Evolutionary conservation across 192 early-diverging fungal species (phyloP).

Genomic region (Gonapodya prolifera): DNA sequence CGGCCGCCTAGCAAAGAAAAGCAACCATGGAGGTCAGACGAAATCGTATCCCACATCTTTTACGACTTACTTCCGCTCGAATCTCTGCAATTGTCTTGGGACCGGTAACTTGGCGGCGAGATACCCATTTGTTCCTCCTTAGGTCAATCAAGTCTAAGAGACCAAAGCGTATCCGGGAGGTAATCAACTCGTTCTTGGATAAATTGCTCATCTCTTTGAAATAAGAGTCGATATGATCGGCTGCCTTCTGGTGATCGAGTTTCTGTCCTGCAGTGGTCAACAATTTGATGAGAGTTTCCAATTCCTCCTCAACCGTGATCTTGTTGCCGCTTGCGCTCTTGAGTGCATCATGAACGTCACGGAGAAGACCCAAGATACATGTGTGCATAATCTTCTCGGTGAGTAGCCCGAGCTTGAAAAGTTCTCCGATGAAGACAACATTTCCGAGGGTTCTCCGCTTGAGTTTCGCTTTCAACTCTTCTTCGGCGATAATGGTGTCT

Average conservation of each 20-base stretch:
- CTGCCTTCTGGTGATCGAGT: slow-evolving; percentile 52
- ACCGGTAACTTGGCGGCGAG: slow-evolving; percentile 43
- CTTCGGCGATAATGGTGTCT: slow-evolving; percentile 38
- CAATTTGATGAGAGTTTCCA: slow-evolving; percentile 85
- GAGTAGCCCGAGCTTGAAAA: slow-evolving; percentile 82
- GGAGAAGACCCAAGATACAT: slow-evolving; percentile 72
- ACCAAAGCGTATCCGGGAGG: slow-evolving; percentile 89
- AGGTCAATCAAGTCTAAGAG: slow-evolving; percentile 78
- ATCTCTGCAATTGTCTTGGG: slow-evolving; percentile 91
- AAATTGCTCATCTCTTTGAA: slow-evolving; percentile 74
- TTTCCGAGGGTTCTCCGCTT: slow-evolving; percentile 92
- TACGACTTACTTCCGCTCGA: slow-evolving; percentile 56
- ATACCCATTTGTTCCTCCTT: slow-evolving; percentile 64
- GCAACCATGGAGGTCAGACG: not conserved
- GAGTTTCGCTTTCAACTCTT: slow-evolving; percentile 71
- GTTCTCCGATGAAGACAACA: slow-evolving; percentile 87
- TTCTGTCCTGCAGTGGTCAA: slow-evolving; percentile 76
- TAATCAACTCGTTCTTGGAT: slow-evolving; percentile 48
- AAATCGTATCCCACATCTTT: slow-evolving; percentile 56
- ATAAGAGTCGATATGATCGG: slow-evolving; percentile 65
- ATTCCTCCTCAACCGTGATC: slow-evolving; percentile 87
- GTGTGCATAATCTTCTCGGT: slow-evolving; percentile 91
- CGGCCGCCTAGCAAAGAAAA: not conserved
- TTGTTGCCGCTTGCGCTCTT: slow-evolving; percentile 29
- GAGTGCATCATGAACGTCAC: not conserved